Evolutionary conservation across 2,329 filamentous ascomycete species (phyloP).

Genomic region (Fusarium falciforme): DNA sequence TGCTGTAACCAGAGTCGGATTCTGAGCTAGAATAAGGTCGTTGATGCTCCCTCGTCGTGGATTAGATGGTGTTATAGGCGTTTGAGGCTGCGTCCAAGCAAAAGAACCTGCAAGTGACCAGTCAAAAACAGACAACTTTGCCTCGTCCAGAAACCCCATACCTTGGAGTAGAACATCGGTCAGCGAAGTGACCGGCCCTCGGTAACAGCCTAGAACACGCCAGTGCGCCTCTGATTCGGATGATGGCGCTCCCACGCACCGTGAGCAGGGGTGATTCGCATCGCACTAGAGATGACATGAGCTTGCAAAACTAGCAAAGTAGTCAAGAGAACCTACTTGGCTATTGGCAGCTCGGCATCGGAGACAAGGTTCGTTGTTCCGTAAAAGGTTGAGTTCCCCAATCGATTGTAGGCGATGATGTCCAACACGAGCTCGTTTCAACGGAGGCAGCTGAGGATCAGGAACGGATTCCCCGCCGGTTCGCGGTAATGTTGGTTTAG

Average conservation of each 20-base stretch:
- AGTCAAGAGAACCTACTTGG: slow-evolving; percentile 52
- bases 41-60: slow-evolving; percentile 63
- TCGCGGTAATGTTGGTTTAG: slow-evolving; percentile 50
- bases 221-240: slow-evolving; percentile 58
- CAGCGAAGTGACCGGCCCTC: slow-evolving; percentile 59
- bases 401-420: slow-evolving; percentile 68
- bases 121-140: background rate
- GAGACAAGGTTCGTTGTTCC: slow-evolving; percentile 61
- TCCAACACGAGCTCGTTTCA: slow-evolving; percentile 64
- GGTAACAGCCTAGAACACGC: slow-evolving; percentile 63
- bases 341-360: slow-evolving; percentile 61
- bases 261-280: slow-evolving; percentile 60
- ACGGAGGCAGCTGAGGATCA: slow-evolving; percentile 64
- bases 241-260: slow-evolving; percentile 55
- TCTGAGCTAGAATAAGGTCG: slow-evolving; percentile 61
- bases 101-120: slow-evolving; percentile 52
- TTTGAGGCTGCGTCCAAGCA: slow-evolving; percentile 62
- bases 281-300: slow-evolving; percentile 59
- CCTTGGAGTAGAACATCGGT: slow-evolving; percentile 63
- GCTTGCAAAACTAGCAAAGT: background rate
- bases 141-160: slow-evolving; percentile 43
- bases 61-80: slow-evolving; percentile 62
- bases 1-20: slow-evolving; percentile 54
- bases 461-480: slow-evolving; percentile 59
- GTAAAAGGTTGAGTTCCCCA: slow-evolving; percentile 64